Conservation (phyloP, 768 basidiomycete species). For the Collybia nuda region DNA sequence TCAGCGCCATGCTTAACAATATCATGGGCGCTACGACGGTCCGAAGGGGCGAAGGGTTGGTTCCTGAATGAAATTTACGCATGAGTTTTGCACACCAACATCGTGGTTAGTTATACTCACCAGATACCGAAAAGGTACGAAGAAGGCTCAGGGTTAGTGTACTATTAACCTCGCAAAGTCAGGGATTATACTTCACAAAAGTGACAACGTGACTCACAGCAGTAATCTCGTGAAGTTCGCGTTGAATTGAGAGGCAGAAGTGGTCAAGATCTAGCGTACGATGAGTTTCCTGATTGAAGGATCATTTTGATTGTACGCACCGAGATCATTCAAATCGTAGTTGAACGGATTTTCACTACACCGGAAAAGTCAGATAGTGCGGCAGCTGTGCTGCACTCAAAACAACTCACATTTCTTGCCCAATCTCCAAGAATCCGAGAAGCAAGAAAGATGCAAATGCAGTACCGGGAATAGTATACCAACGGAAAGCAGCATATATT, state of each 20-base stretch:
- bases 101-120: slow-evolving; percentile 15
- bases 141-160: slow-evolving; percentile 52
- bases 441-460: slow-evolving; percentile 64
- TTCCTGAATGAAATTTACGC: slow-evolving; percentile 33
- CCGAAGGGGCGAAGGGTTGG: slow-evolving; percentile 69
- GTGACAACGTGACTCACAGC: slow-evolving; percentile 40
- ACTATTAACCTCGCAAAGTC: slow-evolving; percentile 30
- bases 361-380: neutral
- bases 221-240: slow-evolving; percentile 73
- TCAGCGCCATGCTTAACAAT: slow-evolving; percentile 37
- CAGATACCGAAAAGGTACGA: slow-evolving; percentile 52
- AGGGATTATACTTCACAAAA: neutral
- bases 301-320: slow-evolving; percentile 30
- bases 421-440: slow-evolving; percentile 68
- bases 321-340: slow-evolving; percentile 67
- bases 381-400: neutral
- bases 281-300: neutral
- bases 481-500: slow-evolving; percentile 37
- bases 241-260: slow-evolving; percentile 66
- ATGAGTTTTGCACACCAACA: too few relatives aligned
- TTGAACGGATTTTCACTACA: slow-evolving; percentile 65
- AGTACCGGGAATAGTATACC: slow-evolving; percentile 57
- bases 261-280: slow-evolving; percentile 52
- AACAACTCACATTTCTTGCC: slow-evolving; percentile 55
- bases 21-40: slow-evolving; percentile 55